These are phyloP conservation scores for Backusella westeae DNA, from an alignment of 192 early-diverging fungal species.

Conservation along the genomic window DNA sequence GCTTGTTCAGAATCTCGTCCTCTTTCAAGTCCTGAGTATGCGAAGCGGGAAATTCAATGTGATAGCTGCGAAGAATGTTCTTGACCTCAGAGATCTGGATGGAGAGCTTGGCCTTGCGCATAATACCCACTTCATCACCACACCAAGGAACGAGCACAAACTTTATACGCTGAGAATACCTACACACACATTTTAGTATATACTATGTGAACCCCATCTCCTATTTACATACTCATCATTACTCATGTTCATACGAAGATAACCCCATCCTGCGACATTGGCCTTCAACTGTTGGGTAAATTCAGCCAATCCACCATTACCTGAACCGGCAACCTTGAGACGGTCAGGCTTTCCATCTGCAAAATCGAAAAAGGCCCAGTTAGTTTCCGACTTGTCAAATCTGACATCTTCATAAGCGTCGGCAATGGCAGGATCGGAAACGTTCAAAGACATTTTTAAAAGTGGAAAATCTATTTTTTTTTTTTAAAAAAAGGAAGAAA, in stretches of 20 bases:
- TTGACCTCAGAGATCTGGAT: conserved; percentile 81
- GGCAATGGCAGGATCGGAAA: conserved; percentile 40
- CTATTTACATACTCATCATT: conserved; percentile 46
- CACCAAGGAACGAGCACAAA: conserved; percentile 70
- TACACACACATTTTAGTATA: neutral
- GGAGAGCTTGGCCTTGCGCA: conserved; percentile 77
- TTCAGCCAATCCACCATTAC: conserved; percentile 62
- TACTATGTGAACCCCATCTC: conserved; percentile 31
- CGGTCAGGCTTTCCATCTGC: conserved; percentile 40
- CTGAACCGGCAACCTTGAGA: conserved; percentile 35
- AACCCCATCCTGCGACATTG: conserved; percentile 78
- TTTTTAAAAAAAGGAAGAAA: neutral
- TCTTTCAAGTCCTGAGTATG: conserved; percentile 60
- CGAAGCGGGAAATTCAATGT: conserved; percentile 70
- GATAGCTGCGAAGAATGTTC: conserved; percentile 62
- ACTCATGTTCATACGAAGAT: conserved; percentile 56
- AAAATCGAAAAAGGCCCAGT: conserved; percentile 47
- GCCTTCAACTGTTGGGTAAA: conserved; percentile 55
- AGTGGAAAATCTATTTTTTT: neutral
- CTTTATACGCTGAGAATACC: conserved; percentile 59
- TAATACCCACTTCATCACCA: conserved; percentile 65
- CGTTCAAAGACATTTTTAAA: conserved; percentile 23
- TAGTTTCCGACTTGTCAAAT: conserved; percentile 52
- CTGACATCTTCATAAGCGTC: conserved; percentile 55
- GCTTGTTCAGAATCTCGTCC: conserved; percentile 52